A percentile compares a stretch with the other conserved stretches of the same genome.
phyloP scores from a whole-genome alignment of 768 basidiomycete genomes.

The Cytidiella melzeri region DNA sequence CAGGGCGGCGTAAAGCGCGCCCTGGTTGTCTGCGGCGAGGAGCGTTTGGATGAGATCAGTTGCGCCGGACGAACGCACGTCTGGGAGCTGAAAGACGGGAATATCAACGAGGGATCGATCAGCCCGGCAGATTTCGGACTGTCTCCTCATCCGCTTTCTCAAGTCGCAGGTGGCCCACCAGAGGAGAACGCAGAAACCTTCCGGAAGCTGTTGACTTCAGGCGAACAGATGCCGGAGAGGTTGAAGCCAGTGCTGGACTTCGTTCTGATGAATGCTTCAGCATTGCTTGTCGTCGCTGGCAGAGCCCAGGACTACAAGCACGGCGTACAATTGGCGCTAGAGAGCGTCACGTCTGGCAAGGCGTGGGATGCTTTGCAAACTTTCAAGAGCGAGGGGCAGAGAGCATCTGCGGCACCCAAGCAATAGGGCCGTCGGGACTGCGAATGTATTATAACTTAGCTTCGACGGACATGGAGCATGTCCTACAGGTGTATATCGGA shows the following conservation, averaged over 20 bases:
- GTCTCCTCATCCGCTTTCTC: constrained; percentile 54
- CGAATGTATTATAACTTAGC: no score
- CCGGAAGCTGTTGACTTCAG: constrained; percentile 53
- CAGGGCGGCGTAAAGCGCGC: constrained; percentile 77
- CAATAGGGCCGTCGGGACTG: no score
- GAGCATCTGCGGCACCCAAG: constrained; percentile 7
- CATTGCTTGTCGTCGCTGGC: constrained; percentile 81
- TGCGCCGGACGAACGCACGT: constrained; percentile 85
- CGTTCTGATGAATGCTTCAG: constrained; percentile 87
- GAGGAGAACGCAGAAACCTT: constrained; percentile 78
- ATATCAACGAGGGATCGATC: constrained; percentile 55
- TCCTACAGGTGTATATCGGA: no score
- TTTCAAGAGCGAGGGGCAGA: constrained; percentile 21
- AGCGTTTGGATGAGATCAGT: constrained; percentile 91
- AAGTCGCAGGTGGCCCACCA: constrained; percentile 71
- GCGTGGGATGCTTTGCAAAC: constrained; percentile 26
- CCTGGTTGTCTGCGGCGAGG: constrained; percentile 88
- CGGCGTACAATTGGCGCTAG: constrained; percentile 36
- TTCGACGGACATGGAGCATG: no score
- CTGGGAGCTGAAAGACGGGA: constrained; percentile 73
- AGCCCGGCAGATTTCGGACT: constrained; percentile 78
- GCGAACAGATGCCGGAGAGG: constrained; percentile 44
- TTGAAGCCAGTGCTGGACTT: constrained; percentile 74
- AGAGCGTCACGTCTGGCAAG: constrained; percentile 24
- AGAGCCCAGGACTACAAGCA: constrained; percentile 61